A percentile compares a stretch with the other conserved stretches of the same genome.
phyloP scores from a whole-genome alignment of 495 filamentous ascomycete genomes.

The Annulohypoxylon stygium region DNA sequence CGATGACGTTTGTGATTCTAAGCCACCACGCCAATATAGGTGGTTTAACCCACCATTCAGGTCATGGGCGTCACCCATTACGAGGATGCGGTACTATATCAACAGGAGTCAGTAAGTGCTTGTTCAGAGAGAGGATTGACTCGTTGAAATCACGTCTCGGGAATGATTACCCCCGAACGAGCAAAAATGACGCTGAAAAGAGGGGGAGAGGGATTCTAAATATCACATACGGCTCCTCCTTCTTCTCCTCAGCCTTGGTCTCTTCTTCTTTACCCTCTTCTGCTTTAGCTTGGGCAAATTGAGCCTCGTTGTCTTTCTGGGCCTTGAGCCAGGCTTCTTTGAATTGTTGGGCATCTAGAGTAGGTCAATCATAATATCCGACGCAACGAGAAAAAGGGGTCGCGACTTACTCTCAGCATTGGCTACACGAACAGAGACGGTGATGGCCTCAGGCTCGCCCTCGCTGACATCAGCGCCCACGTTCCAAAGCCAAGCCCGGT shows the following conservation, averaged over 20 bases:
- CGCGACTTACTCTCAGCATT: conserved; percentile 90
- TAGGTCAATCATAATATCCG: conserved; percentile 40
- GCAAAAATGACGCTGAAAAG: too few species aligned
- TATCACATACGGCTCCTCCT: conserved; percentile 36
- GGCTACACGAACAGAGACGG: conserved; percentile 96
- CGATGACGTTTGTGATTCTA: conserved; percentile 12
- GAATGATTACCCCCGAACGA: too few species aligned
- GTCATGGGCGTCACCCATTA: conserved; percentile 26
- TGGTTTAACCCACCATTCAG: conserved; percentile 10
- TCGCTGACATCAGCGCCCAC: conserved; percentile 97
- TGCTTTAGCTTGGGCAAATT: conserved; percentile 72
- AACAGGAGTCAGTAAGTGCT: too few species aligned
- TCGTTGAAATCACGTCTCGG: too few species aligned
- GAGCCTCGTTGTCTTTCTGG: conserved; percentile 92
- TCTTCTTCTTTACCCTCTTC: conserved; percentile 49
- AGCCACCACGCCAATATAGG: conserved; percentile 1
- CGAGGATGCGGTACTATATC: conserved; percentile 32
- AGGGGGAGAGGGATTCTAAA: too few species aligned
- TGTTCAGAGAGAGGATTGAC: too few species aligned
- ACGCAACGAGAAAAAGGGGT: not conserved
- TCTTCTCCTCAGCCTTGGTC: conserved; percentile 48
- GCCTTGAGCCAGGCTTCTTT: conserved; percentile 99
- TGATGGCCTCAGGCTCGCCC: conserved; percentile 95
- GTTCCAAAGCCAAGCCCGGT: conserved; percentile 99
- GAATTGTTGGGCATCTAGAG: conserved; percentile 91